Conservation (phyloP, 1,139 yeast genomes). For the Torulaspora globosa region DNA sequence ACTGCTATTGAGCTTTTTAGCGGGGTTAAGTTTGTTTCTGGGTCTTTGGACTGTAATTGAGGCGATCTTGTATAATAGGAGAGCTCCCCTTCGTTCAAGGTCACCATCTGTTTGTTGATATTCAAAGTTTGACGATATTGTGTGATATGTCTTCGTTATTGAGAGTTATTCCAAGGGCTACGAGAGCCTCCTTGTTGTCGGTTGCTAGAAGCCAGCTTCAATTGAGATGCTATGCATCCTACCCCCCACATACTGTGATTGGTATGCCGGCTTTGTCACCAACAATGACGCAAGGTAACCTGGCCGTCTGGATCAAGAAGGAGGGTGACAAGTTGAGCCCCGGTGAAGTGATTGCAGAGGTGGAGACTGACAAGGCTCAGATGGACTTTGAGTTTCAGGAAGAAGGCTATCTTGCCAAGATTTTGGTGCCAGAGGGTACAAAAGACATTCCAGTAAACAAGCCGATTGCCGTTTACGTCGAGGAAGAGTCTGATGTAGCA, state of each 20-base stretch:
- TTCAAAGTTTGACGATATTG: not conserved
- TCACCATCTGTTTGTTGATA: not conserved
- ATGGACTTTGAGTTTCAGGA: conserved; percentile 99
- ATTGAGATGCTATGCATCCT: conserved; percentile 39
- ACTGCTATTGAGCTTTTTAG: not conserved
- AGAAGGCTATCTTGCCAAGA: conserved; percentile 92
- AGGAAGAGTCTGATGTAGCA: conserved; percentile 74
- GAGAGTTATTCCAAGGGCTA: conserved; percentile 31
- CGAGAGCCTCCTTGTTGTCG: conserved; percentile 22
- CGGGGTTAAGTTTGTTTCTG: not conserved
- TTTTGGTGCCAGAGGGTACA: conserved; percentile 79
- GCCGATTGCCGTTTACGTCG: conserved; percentile 96
- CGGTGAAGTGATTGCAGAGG: conserved; percentile 93
- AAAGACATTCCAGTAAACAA: conserved; percentile 89
- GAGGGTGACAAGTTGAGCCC: conserved; percentile 84
- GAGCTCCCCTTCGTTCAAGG: conserved; percentile 6
- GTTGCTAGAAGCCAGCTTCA: conserved; percentile 24
- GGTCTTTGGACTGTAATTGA: not conserved
- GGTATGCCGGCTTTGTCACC: conserved; percentile 89
- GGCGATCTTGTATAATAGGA: not conserved
- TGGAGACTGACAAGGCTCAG: conserved; percentile 97
- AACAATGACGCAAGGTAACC: conserved; percentile 94
- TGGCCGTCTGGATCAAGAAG: conserved; percentile 82
- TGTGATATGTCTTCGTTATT: conserved; percentile 26
- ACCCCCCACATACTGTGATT: conserved; percentile 60